Conservation (phyloP, 805 yeast species). For the Zygosaccharomyces rouxii region DNA sequence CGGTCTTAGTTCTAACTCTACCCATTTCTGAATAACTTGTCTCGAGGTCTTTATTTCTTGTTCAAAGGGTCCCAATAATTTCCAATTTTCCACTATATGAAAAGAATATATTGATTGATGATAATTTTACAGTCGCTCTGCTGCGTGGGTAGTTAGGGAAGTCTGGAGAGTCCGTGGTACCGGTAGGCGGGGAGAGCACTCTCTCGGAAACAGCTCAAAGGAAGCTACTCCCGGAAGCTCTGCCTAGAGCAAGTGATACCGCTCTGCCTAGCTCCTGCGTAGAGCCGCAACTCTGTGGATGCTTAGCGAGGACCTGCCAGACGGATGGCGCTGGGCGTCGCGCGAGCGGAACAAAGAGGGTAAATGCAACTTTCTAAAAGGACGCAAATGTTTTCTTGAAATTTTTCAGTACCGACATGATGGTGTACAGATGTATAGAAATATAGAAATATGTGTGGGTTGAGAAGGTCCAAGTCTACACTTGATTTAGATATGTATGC, state of each 20-base stretch:
- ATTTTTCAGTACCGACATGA: neutral
- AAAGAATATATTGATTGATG: slow-evolving; percentile 1
- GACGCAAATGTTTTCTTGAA: neutral
- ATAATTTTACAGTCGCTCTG: neutral
- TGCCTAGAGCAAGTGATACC: no score
- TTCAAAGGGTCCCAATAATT: neutral
- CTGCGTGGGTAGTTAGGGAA: neutral
- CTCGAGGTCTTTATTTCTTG: slow-evolving; percentile 16
- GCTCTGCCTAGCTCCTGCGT: no score
- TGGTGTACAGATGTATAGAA: neutral
- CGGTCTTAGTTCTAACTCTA: slow-evolving; percentile 99
- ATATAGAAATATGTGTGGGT: neutral
- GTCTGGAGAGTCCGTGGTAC: neutral
- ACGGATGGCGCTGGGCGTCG: neutral
- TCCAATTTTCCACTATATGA: slow-evolving; percentile 2
- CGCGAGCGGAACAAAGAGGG: neutral
- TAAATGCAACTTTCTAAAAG: neutral
- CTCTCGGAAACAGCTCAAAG: neutral
- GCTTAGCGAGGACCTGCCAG: neutral
- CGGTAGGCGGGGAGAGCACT: neutral
- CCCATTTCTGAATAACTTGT: slow-evolving; percentile 46
- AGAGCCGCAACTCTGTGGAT: no score
- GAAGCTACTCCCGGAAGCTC: neutral
- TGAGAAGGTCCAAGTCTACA: neutral
- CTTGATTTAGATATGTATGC: neutral